Evolutionary conservation across 495 filamentous ascomycete species (phyloP), one percentile per base, ranked within the genome.

Genomic region (Podospora sp.): DNA sequence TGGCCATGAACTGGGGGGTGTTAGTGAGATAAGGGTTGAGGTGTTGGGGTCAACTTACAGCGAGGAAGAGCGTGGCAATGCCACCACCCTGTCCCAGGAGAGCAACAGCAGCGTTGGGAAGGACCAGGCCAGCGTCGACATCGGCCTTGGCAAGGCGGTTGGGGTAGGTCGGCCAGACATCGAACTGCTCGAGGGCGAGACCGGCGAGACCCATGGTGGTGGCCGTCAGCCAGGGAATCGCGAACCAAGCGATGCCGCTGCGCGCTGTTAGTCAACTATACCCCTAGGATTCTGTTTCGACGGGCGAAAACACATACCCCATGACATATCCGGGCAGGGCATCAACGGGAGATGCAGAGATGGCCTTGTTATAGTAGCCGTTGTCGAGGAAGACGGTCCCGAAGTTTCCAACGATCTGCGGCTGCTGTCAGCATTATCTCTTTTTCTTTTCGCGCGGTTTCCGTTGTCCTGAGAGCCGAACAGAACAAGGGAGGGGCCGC

Each of bases 111-210:
- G 49, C 61, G 26, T 52, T 63, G 16, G 61, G 61, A 6, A 63
- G 61, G 24, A 63, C 61, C 1, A 63, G 8, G 9, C 61, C 61
- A 18, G 61, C 61, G 25, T 53, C 33, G 46, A 63, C 61, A 21
- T 63, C 61, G 49, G 61, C 61, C 26, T 33, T 27, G 33, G 61
- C 25, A 16, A 63, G 20, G 25, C 61, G 61, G 49, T 83, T 79
- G n/a, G 84, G 85, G 63, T 81, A 87, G 0, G 84, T 86, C 27
- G 85, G 84, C 64, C 84, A 87, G 4, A 71, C 56, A 0, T 81
- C 78, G 35, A 76, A 73, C 53, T 72, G 69, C n/a, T 82, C 82
- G 24, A 86, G 76, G 11, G 83, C 85, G 1, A 79, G 79, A 36
- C 77, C 81, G 3, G 78, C 81, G 0, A 84, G 77, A 27, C 83